Evolutionary conservation across 371 early-diverging fungal species (phyloP).

Genomic region (Phascolomyces articulosus): DNA sequence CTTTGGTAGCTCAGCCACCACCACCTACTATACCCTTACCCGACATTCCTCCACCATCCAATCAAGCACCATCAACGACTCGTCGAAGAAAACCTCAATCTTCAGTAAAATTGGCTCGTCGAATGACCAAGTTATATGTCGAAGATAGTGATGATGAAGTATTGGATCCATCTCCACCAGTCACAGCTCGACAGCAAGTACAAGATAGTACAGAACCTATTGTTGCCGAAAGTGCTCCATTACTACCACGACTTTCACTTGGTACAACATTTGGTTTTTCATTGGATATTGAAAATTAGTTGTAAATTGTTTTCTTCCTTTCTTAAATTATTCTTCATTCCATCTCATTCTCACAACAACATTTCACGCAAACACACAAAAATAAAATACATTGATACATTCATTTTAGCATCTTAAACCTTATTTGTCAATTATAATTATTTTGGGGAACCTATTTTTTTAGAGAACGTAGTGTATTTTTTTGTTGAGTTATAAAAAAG

Average conservation of each 20-base stretch:
- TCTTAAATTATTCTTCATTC: neutral
- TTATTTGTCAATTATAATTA: too few species aligned
- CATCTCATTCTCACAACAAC: too few species aligned
- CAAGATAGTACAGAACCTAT: too few species aligned
- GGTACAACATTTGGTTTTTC: constrained; percentile 22
- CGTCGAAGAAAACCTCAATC: neutral
- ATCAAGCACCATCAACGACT: neutral
- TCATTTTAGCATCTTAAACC: too few species aligned
- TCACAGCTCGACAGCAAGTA: constrained; percentile 12
- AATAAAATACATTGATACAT: too few species aligned
- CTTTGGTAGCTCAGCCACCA: neutral
- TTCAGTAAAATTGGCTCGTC: constrained; percentile 11
- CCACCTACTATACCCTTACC: neutral
- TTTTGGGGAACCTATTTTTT: too few species aligned
- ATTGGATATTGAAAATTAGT: neutral
- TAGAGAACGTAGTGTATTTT: too few species aligned
- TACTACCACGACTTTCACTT: constrained; percentile 26
- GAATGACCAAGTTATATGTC: constrained; percentile 27
- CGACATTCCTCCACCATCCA: neutral
- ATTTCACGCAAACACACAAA: too few species aligned
- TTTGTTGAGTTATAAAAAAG: too few species aligned
- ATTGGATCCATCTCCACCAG: constrained; percentile 31
- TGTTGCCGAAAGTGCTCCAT: constrained; percentile 11
- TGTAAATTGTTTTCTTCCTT: neutral
- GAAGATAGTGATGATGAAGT: constrained; percentile 35